A percentile compares a stretch with the other conserved stretches of the same genome.
phyloP scores from a whole-genome alignment of 1,139 yeast genomes.

The Meyerozyma smithsonii region DNA sequence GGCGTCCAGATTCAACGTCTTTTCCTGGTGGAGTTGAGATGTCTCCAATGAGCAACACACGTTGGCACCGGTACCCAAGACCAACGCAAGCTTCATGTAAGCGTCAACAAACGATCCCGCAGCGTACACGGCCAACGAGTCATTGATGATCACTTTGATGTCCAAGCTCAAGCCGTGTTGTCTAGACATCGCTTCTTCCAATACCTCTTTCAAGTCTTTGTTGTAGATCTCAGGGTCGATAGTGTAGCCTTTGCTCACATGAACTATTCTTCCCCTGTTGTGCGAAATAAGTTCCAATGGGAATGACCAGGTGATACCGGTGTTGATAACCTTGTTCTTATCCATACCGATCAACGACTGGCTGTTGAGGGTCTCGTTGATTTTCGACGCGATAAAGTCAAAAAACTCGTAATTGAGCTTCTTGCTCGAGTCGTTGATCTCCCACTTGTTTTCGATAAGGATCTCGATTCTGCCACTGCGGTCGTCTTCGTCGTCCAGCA shows the following conservation, averaged over 20 bases:
- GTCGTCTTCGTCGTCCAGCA: conserved; percentile 4
- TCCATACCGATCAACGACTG: conserved; percentile 20
- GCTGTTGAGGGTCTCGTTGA: conserved; percentile 24
- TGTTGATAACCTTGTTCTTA: conserved; percentile 19
- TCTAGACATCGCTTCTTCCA: conserved; percentile 27
- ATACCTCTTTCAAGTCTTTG: conserved; percentile 36
- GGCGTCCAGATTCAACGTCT: conserved; percentile 18
- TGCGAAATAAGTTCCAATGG: conserved; percentile 43
- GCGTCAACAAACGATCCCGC: conserved; percentile 40
- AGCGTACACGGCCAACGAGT: conserved; percentile 44
- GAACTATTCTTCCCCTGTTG: conserved; percentile 41
- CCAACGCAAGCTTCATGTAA: conserved; percentile 37
- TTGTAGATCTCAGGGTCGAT: conserved; percentile 35
- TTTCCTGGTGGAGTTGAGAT: conserved; percentile 16
- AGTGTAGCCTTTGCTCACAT: conserved; percentile 50
- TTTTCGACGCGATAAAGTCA: conserved; percentile 32
- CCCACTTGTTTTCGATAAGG: conserved; percentile 37
- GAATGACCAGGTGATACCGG: conserved; percentile 59
- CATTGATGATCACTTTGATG: conserved; percentile 36
- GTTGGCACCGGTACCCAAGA: conserved; percentile 44
- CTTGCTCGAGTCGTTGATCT: conserved; percentile 35
- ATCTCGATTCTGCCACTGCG: conserved; percentile 23
- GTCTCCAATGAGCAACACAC: conserved; percentile 35
- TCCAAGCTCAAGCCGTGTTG: conserved; percentile 24
- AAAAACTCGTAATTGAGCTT: conserved; percentile 36